These are phyloP conservation scores for Pterocarpus macrocarpus DNA, from an alignment of 306 rosid genomes.

Conservation along the genomic window DNA sequence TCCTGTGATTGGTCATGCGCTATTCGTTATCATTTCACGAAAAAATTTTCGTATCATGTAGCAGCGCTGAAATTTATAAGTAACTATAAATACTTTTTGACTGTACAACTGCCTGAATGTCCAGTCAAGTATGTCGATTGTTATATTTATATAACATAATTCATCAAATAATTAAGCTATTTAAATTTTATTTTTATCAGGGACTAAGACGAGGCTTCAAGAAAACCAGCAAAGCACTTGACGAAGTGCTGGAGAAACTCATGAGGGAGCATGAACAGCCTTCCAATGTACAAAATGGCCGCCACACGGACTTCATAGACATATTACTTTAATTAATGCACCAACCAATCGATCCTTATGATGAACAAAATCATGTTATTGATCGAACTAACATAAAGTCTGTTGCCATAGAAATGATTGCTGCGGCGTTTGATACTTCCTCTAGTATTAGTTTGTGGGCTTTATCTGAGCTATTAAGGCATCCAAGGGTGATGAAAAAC, in stretches of 20 bases:
- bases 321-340: conserved; percentile 33
- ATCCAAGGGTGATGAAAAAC: conserved; percentile 44
- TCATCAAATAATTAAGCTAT: not conserved
- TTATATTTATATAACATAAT: no score
- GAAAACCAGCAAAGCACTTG: not conserved
- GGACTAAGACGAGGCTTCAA: conserved; percentile 1
- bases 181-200: not conserved
- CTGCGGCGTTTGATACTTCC: conserved; percentile 27
- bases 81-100: no score
- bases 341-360: conserved; percentile 25
- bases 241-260: conserved; percentile 20
- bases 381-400: conserved; percentile 45
- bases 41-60: no score
- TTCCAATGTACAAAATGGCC: not conserved
- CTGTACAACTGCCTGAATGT: no score
- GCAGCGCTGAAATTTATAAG: no score
- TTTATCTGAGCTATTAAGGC: conserved; percentile 42
- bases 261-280: conserved; percentile 30
- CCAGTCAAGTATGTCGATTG: no score
- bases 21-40: no score
- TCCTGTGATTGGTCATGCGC: no score
- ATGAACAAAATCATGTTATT: conserved; percentile 10
- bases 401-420: conserved; percentile 39
- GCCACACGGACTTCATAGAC: conserved; percentile 14
- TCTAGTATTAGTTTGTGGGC: conserved; percentile 20